Percentiles rank a stretch among this genome's conserved stretches.
Conservation (phyloP, 2,329 filamentous ascomycete genomes). For the Ascochyta pisi region DNA sequence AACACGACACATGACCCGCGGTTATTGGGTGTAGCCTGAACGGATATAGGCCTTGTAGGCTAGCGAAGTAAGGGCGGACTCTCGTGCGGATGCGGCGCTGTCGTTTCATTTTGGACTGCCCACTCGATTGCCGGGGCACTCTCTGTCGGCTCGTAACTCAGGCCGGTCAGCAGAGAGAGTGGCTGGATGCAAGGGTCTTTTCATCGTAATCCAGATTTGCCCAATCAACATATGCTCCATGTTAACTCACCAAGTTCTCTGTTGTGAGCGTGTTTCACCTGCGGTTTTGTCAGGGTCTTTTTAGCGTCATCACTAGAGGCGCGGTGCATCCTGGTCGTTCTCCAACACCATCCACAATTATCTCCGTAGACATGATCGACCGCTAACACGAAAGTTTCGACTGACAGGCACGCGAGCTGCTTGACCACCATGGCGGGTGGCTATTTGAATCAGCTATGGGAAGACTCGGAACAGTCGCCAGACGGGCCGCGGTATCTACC, state of each 20-base stretch:
- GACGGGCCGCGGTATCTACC: slow-evolving; percentile 30
- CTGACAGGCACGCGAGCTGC: slow-evolving; percentile 16
- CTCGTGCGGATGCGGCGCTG: slow-evolving; percentile 5
- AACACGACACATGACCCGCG: slow-evolving; percentile 5
- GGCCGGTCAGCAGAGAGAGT: background rate
- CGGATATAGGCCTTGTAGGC: slow-evolving; percentile 5
- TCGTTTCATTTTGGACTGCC: slow-evolving; percentile 11
- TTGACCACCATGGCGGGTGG: slow-evolving; percentile 31
- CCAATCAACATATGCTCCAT: no score
- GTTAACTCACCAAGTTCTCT: background rate
- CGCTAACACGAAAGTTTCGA: slow-evolving; percentile 20
- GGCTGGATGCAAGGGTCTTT: background rate
- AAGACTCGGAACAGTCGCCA: slow-evolving; percentile 21
- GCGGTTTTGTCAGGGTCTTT: slow-evolving; percentile 14
- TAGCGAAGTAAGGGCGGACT: background rate
- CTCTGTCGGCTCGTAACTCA: background rate
- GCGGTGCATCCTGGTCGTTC: slow-evolving; percentile 9
- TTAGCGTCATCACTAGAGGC: slow-evolving; percentile 1
- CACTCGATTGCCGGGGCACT: background rate
- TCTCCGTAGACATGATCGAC: slow-evolving; percentile 26
- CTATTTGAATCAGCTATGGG: slow-evolving; percentile 32
- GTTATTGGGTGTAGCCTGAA: slow-evolving; percentile 4
- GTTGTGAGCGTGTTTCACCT: background rate
- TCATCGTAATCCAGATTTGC: no score
- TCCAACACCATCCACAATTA: slow-evolving; percentile 10